Evolutionary conservation across 2,329 filamentous ascomycete genomes (phyloP), one percentile per base, ranked within the genome.

Genomic region (Xylariaceae sp.): DNA sequence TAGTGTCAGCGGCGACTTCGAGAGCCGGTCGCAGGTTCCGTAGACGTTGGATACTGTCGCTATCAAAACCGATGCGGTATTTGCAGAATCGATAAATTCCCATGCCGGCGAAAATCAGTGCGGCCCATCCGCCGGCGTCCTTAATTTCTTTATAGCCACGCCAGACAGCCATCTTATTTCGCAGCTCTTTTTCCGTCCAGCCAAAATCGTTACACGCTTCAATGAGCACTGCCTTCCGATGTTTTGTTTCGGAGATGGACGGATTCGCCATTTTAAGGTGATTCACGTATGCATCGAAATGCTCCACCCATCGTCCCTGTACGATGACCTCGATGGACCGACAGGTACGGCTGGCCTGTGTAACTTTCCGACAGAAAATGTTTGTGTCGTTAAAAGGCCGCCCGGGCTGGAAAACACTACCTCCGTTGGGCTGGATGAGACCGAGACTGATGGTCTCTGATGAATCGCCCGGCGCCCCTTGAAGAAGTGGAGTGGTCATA

Each of bases 21-120:
- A 78, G 64, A 13, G 72, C 64, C 19, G 69, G 65, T 31, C 64
- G 57, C 8, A 76, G 52, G 24, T 61, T 62, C 13, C 63, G 62
- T 6, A 79, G 60, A 2, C 67, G 66, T 28, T 66, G 62, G 58
- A 76, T 71, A 3, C 74, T 69, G 13, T 73, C 71, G 4, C 67
- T 64, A 32, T 69, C 66, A 51, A 79, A 78, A 4, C 71, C 72
- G 1, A 72, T 69, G 33, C 76, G 68, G 52, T 79, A 79, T 52
- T 80, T 80, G 68, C 75, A 79, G 55, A 79, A 76, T 7, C 76
- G 67, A 55, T 79, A 79, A 12, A 80, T 68, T 2, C 76, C 76
- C 60, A 74, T 73, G 26, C 76, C 74, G 4, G 76, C 70, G 48
- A 80, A 79, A 2, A 78, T 69, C 3, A 80, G 64, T 9, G 72